A percentile compares a stretch with the other conserved stretches of the same genome.
Conservation (phyloP, 768 basidiomycete genomes). For the Wakefieldia striispora region DNA sequence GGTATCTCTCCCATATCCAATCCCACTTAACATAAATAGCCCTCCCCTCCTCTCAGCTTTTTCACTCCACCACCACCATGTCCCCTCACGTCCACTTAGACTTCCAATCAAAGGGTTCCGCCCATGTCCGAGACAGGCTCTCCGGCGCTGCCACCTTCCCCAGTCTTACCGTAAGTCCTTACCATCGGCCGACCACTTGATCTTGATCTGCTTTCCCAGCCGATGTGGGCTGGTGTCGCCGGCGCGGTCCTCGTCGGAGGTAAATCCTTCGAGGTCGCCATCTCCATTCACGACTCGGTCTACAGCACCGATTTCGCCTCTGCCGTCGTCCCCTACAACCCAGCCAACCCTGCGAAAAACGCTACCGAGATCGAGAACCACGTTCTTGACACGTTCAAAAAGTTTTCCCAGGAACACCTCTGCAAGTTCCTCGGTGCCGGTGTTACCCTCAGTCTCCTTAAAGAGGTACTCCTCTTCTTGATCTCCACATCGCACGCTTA, state of each 20-base stretch:
- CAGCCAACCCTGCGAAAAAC: slow-evolving; percentile 52
- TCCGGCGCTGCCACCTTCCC: slow-evolving; percentile 61
- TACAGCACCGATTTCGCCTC: slow-evolving; percentile 81
- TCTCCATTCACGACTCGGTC: slow-evolving; percentile 82
- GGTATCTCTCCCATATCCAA: not conserved
- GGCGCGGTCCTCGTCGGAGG: slow-evolving; percentile 59
- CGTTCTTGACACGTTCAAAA: slow-evolving; percentile 62
- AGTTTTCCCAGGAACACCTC: slow-evolving; percentile 72
- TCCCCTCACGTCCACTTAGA: slow-evolving; percentile 42
- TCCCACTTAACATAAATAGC: slow-evolving; percentile 39
- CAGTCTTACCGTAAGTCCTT: slow-evolving; percentile 59
- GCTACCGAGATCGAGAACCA: slow-evolving; percentile 60
- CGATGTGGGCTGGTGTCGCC: slow-evolving; percentile 86
- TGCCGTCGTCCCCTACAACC: slow-evolving; percentile 47
- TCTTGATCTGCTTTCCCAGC: slow-evolving; percentile 42
- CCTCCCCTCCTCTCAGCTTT: slow-evolving; percentile 16
- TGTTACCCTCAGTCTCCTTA: slow-evolving; percentile 66
- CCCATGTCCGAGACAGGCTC: slow-evolving; percentile 63
- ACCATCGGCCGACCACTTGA: not conserved
- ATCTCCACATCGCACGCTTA: slow-evolving; percentile 13
- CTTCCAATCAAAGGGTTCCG: slow-evolving; percentile 66
- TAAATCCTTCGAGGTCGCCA: slow-evolving; percentile 64
- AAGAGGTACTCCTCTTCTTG: slow-evolving; percentile 46
- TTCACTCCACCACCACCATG: slow-evolving; percentile 41
- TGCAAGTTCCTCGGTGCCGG: slow-evolving; percentile 88